Evolutionary conservation across 306 rosid species (phyloP).

Genomic region (Corylus americana): DNA sequence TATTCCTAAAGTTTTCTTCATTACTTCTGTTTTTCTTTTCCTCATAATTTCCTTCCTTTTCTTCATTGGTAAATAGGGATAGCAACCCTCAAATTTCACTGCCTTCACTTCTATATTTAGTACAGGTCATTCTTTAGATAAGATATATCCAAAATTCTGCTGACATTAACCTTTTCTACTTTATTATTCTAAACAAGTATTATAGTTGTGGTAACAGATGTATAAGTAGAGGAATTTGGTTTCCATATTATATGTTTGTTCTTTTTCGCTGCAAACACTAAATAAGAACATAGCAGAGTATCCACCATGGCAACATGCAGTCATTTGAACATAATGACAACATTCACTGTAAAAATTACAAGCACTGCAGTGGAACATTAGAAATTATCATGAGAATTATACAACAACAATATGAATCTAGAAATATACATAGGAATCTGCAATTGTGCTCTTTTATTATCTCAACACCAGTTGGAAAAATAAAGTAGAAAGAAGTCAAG

Average conservation of each 20-base stretch:
- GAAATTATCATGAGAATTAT: not conserved
- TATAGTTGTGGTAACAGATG: not conserved
- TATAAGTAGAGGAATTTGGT: not conserved
- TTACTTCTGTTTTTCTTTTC: not conserved
- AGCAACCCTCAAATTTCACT: not conserved
- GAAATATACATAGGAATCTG: not conserved
- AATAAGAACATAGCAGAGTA: not conserved
- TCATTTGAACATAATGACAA: not conserved
- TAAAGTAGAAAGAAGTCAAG: not conserved
- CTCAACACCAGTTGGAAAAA: not conserved
- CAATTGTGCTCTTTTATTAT: not conserved
- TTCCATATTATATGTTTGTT: not conserved
- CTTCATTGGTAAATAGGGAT: not conserved
- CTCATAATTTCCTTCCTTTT: not conserved
- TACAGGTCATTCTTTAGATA: not conserved
- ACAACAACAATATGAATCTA: not conserved
- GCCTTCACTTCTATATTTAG: not conserved
- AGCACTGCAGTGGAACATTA: not conserved
- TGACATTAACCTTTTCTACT: not conserved
- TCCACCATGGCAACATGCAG: not conserved
- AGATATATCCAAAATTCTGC: not conserved
- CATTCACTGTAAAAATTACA: not conserved
- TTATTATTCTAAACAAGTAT: not conserved
- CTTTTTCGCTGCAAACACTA: not conserved
- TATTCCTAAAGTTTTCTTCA: not conserved